Evolutionary conservation across 768 basidiomycete species (phyloP).

Genomic region (Russula emetica): DNA sequence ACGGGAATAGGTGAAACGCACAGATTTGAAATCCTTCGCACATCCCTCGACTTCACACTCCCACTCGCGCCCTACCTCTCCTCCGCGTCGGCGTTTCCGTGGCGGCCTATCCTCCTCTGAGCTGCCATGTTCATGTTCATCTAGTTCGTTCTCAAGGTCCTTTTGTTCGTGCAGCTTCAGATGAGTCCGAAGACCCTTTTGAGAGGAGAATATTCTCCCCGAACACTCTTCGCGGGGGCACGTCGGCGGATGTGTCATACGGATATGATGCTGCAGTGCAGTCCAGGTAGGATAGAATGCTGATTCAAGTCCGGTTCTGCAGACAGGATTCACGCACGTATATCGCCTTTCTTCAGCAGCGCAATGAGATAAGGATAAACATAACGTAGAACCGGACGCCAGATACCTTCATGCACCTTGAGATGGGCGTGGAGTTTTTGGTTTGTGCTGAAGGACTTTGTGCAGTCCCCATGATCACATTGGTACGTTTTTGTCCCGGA

Average conservation of each 20-base stretch:
- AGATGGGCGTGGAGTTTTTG: constrained; percentile 75
- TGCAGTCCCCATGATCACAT: constrained; percentile 72
- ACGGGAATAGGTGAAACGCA: constrained; percentile 34
- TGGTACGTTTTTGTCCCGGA: constrained; percentile 80
- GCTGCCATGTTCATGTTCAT: constrained; percentile 31
- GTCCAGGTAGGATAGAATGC: constrained; percentile 82
- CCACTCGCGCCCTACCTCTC: constrained; percentile 77
- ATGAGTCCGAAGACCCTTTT: constrained; percentile 73
- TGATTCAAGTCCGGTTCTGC: constrained; percentile 41
- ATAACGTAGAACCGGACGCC: not conserved
- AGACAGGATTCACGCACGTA: constrained; percentile 65
- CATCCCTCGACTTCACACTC: constrained; percentile 63
- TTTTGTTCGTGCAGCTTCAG: constrained; percentile 74
- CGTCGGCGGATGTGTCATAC: constrained; percentile 72
- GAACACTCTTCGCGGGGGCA: constrained; percentile 69
- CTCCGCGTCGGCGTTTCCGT: constrained; percentile 61
- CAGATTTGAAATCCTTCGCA: constrained; percentile 84
- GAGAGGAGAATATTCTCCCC: constrained; percentile 67
- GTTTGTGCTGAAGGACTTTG: constrained; percentile 74
- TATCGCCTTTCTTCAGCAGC: constrained; percentile 69
- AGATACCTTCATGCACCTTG: constrained; percentile 80
- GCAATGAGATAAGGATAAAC: not conserved
- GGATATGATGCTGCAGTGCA: constrained; percentile 76
- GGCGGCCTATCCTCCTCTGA: constrained; percentile 34
- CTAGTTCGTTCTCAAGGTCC: constrained; percentile 49